Percentiles rank a stretch among this genome's conserved stretches.
Conservation (phyloP, 108 stramenopile species). For the Cyclotella cryptica region DNA sequence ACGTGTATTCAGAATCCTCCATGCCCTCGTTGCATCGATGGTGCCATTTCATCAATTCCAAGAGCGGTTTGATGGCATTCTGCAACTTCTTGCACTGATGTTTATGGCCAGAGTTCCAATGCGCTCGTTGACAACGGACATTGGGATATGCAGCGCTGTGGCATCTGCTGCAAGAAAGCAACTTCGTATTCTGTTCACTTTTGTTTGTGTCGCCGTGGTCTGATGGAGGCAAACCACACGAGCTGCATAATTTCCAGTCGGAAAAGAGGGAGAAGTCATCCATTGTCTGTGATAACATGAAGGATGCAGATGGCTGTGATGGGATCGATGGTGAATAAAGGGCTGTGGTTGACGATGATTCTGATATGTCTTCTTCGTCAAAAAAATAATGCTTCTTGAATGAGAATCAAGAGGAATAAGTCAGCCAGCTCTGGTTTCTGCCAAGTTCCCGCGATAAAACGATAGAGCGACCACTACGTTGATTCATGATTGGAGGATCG, state of each 20-base stretch:
- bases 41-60: constrained; percentile 45
- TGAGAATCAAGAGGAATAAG: too few species aligned
- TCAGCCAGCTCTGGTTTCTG: too few species aligned
- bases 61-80: constrained; percentile 36
- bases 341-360: too few species aligned
- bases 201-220: not conserved
- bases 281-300: too few species aligned
- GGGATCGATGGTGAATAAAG: too few species aligned
- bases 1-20: not conserved
- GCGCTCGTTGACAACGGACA: constrained; percentile 50
- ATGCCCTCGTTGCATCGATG: not conserved
- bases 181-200: constrained; percentile 12
- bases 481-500: too few species aligned
- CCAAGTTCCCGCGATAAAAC: too few species aligned
- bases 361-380: too few species aligned
- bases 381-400: too few species aligned
- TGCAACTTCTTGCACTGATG: constrained; percentile 35
- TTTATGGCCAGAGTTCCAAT: constrained; percentile 58
- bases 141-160: constrained; percentile 57
- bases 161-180: constrained; percentile 51
- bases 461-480: too few species aligned
- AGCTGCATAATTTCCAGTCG: constrained; percentile 3
- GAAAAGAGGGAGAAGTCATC: not conserved
- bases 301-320: too few species aligned
- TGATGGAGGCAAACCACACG: not conserved